Base-by-base conservation (phyloP, 2,329 filamentous ascomycete genomes). In the Pseudopithomyces maydicus region DNA sequence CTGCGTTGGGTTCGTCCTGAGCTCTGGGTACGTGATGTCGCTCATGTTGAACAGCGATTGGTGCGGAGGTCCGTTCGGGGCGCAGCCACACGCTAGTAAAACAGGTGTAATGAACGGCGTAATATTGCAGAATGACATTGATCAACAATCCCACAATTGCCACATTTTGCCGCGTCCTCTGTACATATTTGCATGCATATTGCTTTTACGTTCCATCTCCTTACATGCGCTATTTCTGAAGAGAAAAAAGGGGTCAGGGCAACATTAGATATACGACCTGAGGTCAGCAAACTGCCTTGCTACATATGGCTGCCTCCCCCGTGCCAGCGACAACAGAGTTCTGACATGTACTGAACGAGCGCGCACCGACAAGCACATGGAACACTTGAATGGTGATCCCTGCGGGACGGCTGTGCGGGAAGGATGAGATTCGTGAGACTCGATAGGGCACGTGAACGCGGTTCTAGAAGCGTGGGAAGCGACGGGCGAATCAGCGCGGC, bases 361-460 rank as follows among this genome's bases (percentile, higher is more conserved):
- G 52, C 58, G 60, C 58, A 29, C 26, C 63, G 62, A 64, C 58
- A 42, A 39, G 56, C 63, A 55, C 66, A 62, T 62, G 68, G 65
- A 56, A 65, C 42, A 26, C 53, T 54, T 56, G 56, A 56, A 59
- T 57, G 41, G 51, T 52, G 42, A 44, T 20, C 42, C 43, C 58
- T 64, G 69, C 54, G 56, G 60, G 56, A 65, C 62, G 67, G 64
- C 55, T 63, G 60, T 50, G 62, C 71, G 70, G 71, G 70, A 73
- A 73, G 71, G 70, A 74, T 70, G 66, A 54, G 15, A 39, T 50
- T 17, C 33, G 29, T 11, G 26, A 49, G 20, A 33, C n/a, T 29
- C 17, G 33, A 15, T 32, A 36, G 42, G 51, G 54, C 63, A 67
- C 58, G 66, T 65, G 64, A 65, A 64, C 55, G 19, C 12, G 15